Evolutionary conservation across 169 alveolate genomes (phyloP).

Genomic region (Cryptosporidium parvum): DNA sequence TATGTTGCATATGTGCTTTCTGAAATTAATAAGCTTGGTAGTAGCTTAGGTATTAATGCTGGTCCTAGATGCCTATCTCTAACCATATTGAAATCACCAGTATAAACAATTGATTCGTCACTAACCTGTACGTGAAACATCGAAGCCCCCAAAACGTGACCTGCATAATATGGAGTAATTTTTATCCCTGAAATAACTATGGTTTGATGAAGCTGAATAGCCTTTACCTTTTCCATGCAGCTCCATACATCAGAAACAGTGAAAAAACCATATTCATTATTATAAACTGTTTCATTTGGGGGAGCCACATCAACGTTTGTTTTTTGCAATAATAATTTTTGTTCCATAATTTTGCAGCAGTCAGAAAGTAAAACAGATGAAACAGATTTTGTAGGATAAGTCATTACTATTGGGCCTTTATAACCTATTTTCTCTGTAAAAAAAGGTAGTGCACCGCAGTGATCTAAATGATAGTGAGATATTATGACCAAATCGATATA

Average conservation of each 20-base stretch:
- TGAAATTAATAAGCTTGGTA: slow-evolving; percentile 94
- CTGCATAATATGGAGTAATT: slow-evolving; percentile 97
- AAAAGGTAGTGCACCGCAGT: slow-evolving; percentile 98
- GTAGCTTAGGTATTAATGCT: slow-evolving; percentile 92
- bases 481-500: slow-evolving; percentile 92
- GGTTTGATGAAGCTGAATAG: slow-evolving; percentile 93
- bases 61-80: slow-evolving; percentile 98
- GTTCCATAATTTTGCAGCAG: slow-evolving; percentile 91
- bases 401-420: slow-evolving; percentile 94
- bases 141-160: slow-evolving; percentile 98
- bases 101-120: slow-evolving; percentile 92
- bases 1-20: slow-evolving; percentile 98
- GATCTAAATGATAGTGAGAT: slow-evolving; percentile 98
- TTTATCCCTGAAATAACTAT: slow-evolving; percentile 86
- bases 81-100: slow-evolving; percentile 95
- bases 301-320: slow-evolving; percentile 76
- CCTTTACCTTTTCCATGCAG: slow-evolving; percentile 86
- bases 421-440: slow-evolving; percentile 95
- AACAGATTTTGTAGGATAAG: slow-evolving; percentile 97
- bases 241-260: slow-evolving; percentile 88
- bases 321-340: slow-evolving; percentile 79
- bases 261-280: slow-evolving; percentile 86
- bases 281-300: slow-evolving; percentile 68
- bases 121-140: slow-evolving; percentile 94
- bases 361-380: slow-evolving; percentile 96